Conservation (phyloP, 768 basidiomycete genomes). For the Boletus bicolor region DNA sequence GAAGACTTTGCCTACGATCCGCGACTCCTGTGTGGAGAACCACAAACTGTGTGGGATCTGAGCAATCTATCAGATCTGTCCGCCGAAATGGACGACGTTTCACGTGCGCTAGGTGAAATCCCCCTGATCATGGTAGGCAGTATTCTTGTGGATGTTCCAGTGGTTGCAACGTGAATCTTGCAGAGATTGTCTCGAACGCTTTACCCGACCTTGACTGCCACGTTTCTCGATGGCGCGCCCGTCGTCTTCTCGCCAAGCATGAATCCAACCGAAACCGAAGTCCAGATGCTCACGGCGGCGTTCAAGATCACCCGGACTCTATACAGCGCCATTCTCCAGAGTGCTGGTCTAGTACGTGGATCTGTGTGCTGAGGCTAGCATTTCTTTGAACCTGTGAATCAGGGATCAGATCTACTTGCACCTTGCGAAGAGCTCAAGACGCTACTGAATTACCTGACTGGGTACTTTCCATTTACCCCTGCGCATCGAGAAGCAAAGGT, state of each 20-base stretch:
- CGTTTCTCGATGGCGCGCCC: constrained; percentile 86
- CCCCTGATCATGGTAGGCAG: constrained; percentile 27
- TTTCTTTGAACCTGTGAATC: constrained; percentile 15
- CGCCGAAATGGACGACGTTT: constrained; percentile 15
- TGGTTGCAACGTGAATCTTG: constrained; percentile 9
- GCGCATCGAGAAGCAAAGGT: constrained; percentile 59
- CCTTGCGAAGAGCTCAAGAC: constrained; percentile 49
- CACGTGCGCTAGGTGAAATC: constrained; percentile 14
- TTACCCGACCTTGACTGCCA: constrained; percentile 75
- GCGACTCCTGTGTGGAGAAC: constrained; percentile 12
- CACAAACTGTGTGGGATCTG: constrained; percentile 31
- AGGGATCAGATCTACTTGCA: constrained; percentile 21
- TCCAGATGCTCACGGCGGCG: constrained; percentile 56
- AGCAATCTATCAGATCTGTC: constrained; percentile 30
- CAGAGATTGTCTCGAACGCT: constrained; percentile 71
- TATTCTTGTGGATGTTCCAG: constrained; percentile 17
- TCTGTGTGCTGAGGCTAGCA: neutral
- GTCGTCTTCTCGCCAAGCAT: constrained; percentile 69
- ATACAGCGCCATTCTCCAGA: constrained; percentile 55
- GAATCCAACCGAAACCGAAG: constrained; percentile 56
- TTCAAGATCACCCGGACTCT: constrained; percentile 56
- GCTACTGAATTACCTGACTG: constrained; percentile 69
- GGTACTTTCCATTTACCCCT: constrained; percentile 79
- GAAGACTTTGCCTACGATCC: constrained; percentile 32
- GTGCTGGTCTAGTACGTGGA: constrained; percentile 34